Base-by-base conservation (phyloP, 768 basidiomycete species). In the Coprinopsis strossmayeri region DNA sequence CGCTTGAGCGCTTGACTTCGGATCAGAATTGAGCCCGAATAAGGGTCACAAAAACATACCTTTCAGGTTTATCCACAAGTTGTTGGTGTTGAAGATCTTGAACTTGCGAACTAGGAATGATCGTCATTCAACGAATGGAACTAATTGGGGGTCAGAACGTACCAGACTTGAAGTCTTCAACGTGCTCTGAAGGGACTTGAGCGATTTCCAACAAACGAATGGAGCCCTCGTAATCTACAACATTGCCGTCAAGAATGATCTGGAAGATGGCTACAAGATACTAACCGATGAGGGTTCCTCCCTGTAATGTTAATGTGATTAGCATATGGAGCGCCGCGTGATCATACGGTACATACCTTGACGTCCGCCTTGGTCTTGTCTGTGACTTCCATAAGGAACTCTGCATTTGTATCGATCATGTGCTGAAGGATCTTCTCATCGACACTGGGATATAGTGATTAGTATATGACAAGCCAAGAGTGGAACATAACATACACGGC, bases 61-160 rank as follows among this genome's bases (percentile, higher is more conserved):
- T 68, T 80, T 82, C 51, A 89, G 69, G 64, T 87, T 81, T 66
- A 87, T 78, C 84, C 84, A 87, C 58, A 87, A 59, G 61, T 86
- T 88, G 70, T 89, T 89, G 32, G 87, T 86, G 74, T 89, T 88
- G 75, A 92, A 87, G 64, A 90, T 91, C 75, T 91, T 90, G 82
- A 96, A 94, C 67, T 93, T 92, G 53, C 87, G 79, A 43, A 86
- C 82, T 78, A 61, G 46, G 18, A 39, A 3, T 17, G n/a, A n/a
- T n/a, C 51, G 45, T 54, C 52, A 52, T 49, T 38, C 45, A n/a
- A 41, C 17, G 18, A 23, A 5, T 27, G n/a, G 30, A 26, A 15
- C 34, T 21, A 27, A 30, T 15, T 35, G 32, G 45, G 48, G 17
- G 24, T 20, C 18, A 49, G 35, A 13, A 57, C 64, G 46, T 55